Evolutionary conservation across 257 asterid genomes (phyloP).

Genomic region (Euphrasia confusa): DNA sequence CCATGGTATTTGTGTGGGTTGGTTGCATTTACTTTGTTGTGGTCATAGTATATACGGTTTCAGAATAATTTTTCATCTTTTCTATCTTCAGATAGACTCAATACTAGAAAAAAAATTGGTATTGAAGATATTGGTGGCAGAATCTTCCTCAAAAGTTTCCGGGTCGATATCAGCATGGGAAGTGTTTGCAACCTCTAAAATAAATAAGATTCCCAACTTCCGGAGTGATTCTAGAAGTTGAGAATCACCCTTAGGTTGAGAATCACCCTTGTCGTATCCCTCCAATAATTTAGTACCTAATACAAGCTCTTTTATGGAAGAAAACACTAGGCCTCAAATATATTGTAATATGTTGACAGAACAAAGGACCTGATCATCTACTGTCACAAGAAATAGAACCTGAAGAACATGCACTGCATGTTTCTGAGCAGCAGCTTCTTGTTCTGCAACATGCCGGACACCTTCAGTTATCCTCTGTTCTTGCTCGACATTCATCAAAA

Average conservation of each 20-base stretch:
- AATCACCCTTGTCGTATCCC: no score
- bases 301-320: no score
- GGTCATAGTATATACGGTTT: neutral
- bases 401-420: slow-evolving; percentile 46
- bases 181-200: no score
- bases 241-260: no score
- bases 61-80: neutral
- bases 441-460: slow-evolving; percentile 68
- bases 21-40: neutral
- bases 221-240: no score
- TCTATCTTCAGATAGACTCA: neutral
- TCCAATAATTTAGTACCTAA: no score
- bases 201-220: no score
- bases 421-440: slow-evolving; percentile 66
- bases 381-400: slow-evolving; percentile 39
- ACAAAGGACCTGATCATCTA: slow-evolving; percentile 15
- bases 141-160: no score
- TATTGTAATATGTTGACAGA: no score
- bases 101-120: neutral
- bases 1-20: neutral
- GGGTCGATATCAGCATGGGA: no score
- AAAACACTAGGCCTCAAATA: no score
- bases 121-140: neutral
- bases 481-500: slow-evolving; percentile 80
- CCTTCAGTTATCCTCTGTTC: slow-evolving; percentile 81